Evolutionary conservation across 495 filamentous ascomycete genomes (phyloP), one percentile per base, ranked within the genome.

Genomic region (Saxophila tyrrhenica): DNA sequence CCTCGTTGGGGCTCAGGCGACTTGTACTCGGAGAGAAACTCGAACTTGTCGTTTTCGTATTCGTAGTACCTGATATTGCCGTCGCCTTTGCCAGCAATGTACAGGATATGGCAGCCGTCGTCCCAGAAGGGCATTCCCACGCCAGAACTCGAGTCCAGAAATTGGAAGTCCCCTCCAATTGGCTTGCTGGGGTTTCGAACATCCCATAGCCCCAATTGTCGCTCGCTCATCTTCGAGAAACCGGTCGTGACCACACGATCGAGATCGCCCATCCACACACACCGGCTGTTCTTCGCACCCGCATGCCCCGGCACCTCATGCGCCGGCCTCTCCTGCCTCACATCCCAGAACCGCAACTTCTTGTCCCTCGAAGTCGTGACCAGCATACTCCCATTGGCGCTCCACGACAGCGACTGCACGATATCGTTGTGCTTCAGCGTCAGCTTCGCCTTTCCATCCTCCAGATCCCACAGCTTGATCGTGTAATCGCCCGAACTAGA

Each of bases 71-170:
- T 89, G 60, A 98, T 98, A 69, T 97, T 98, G 60, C 92, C 92
- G 63, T 98, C 92, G 70, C 91, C 92, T 74, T 95, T 94, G 57
- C 92, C 92, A 52, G 94, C 92, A 56, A 97, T 74, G 68, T 95
- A 98, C 62, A 98, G 72, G 57, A 86, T 90, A 68, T 87, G 86
- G 8, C 87, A 94, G 35, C 88, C 85, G 48, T 97, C 94, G 67
- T 98, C 92, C 92, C 92, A 98, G 80, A 98, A 98, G 5, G 92
- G 92, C 88, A 98, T 97, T 75, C 87, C 94, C 44, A 98, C 89
- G 62, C 94, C 94, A 17, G 91, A 96, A 58, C 95, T 94, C 23
- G 87, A 88, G 68, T 97, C 94, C 45, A 98, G 74, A 44, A 81
- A 83, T 63, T 80, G 79, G 70, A 95, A 95, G 43, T 61, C 54